Percentiles rank a stretch among this genome's conserved stretches.
These are phyloP conservation scores for Scopulariopsis brevicaulis DNA, from an alignment of 2,329 filamentous ascomycete species.

Conservation along the genomic window DNA sequence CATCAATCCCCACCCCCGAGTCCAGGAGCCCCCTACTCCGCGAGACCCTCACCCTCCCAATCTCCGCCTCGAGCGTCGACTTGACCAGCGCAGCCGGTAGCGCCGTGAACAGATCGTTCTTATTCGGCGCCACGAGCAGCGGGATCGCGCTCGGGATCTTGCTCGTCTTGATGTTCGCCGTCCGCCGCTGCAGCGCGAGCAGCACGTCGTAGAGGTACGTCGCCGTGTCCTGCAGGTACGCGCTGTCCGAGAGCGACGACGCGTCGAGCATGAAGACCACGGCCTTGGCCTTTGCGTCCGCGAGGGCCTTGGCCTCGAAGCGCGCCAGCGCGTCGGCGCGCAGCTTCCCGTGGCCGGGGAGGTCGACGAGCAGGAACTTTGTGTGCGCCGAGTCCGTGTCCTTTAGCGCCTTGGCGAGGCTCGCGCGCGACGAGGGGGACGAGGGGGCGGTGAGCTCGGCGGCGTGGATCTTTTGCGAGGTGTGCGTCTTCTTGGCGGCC, in stretches of 20 bases:
- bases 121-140: conserved; percentile 84
- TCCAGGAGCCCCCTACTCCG: conserved; percentile 74
- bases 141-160: conserved; percentile 52
- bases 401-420: conserved; percentile 42
- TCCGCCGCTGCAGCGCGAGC: conserved; percentile 67
- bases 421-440: conserved; percentile 26
- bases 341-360: conserved; percentile 91
- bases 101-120: conserved; percentile 90
- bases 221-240: conserved; percentile 59
- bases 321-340: conserved; percentile 54
- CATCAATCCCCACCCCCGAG: conserved; percentile 60
- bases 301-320: conserved; percentile 23
- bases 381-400: conserved; percentile 43
- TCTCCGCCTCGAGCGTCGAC: conserved; percentile 65
- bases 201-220: conserved; percentile 83
- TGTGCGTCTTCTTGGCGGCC: conserved; percentile 35
- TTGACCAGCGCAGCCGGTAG: conserved; percentile 69
- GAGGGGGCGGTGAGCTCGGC: conserved; percentile 44
- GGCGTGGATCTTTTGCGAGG: conserved; percentile 35
- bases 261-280: conserved; percentile 88
- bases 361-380: conserved; percentile 73
- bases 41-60: conserved; percentile 65
- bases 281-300: conserved; percentile 45
- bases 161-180: conserved; percentile 28
- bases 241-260: conserved; percentile 40